Evolutionary conservation across 768 basidiomycete genomes (phyloP).

Genomic region (Podaxis sp.): DNA sequence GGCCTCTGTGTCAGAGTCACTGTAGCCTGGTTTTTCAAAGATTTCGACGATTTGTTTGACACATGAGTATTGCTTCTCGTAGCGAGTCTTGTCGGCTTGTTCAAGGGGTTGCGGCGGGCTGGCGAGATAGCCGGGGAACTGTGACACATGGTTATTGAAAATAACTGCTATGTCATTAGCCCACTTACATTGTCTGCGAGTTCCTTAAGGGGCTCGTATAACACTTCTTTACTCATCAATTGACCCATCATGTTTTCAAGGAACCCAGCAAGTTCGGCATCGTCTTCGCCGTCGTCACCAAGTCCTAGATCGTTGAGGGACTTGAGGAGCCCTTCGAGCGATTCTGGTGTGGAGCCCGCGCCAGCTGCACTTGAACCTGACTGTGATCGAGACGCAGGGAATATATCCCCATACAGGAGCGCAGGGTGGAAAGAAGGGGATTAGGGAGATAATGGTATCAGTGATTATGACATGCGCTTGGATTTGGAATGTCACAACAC

Average conservation of each 20-base stretch:
- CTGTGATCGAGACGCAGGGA: slow-evolving; percentile 11
- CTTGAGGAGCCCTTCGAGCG: slow-evolving; percentile 50
- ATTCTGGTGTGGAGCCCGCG: slow-evolving; percentile 24
- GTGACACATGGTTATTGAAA: not conserved
- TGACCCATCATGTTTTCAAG: slow-evolving; percentile 81
- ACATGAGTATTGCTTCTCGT: slow-evolving; percentile 52
- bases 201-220: slow-evolving; percentile 88
- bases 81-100: slow-evolving; percentile 57
- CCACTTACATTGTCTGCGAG: slow-evolving; percentile 57
- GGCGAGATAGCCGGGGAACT: slow-evolving; percentile 78
- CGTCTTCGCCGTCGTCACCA: slow-evolving; percentile 30
- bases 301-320: slow-evolving; percentile 38
- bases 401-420: not conserved
- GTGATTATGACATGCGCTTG: not conserved
- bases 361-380: slow-evolving; percentile 17
- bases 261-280: slow-evolving; percentile 57
- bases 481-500: slow-evolving; percentile 9
- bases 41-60: slow-evolving; percentile 55
- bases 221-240: slow-evolving; percentile 74
- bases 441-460: not conserved
- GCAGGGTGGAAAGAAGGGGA: not conserved
- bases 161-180: not conserved
- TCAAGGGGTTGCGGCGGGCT: slow-evolving; percentile 51
- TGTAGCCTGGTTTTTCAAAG: slow-evolving; percentile 61
- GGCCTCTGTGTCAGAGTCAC: slow-evolving; percentile 46